phyloP scores from a whole-genome alignment of 768 basidiomycete genomes.

The Podaxis sp. region DNA sequence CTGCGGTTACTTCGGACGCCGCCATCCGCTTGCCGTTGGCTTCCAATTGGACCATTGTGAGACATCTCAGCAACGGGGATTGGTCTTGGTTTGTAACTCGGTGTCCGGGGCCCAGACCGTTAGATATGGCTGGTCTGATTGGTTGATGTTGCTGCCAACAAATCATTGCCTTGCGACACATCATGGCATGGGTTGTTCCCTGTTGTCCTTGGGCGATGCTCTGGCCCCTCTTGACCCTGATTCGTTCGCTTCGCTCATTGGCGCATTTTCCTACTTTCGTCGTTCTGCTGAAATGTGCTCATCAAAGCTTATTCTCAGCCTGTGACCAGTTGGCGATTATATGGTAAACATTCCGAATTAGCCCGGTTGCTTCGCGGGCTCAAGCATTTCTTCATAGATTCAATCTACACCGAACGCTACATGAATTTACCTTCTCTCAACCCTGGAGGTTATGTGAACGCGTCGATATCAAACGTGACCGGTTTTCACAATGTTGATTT shows the following conservation, averaged over 20 bases:
- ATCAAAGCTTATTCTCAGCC: slow-evolving; percentile 44
- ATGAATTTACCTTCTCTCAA: slow-evolving; percentile 85
- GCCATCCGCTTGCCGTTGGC: not conserved
- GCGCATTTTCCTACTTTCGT: not conserved
- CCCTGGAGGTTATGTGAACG: slow-evolving; percentile 84
- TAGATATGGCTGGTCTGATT: slow-evolving; percentile 4
- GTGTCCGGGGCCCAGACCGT: slow-evolving; percentile 11
- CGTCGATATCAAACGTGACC: slow-evolving; percentile 84
- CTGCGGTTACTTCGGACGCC: slow-evolving; percentile 9
- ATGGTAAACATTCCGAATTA: slow-evolving; percentile 49
- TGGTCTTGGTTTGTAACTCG: slow-evolving; percentile 5
- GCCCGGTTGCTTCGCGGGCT: not conserved
- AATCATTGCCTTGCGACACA: not conserved
- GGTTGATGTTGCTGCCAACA: not conserved
- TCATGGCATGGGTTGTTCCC: too few relatives aligned
- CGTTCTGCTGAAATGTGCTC: not conserved
- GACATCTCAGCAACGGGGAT: not conserved
- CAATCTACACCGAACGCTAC: slow-evolving; percentile 97
- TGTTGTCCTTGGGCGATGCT: not conserved
- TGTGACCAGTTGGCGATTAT: slow-evolving; percentile 84
- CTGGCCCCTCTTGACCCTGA: not conserved
- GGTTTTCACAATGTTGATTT: slow-evolving; percentile 82
- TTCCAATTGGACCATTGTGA: slow-evolving; percentile 5
- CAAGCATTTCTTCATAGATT: slow-evolving; percentile 49
- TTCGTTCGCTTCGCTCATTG: not conserved